Conservation (phyloP, 208 protist species). For the Trypanosoma theileri region DNA sequence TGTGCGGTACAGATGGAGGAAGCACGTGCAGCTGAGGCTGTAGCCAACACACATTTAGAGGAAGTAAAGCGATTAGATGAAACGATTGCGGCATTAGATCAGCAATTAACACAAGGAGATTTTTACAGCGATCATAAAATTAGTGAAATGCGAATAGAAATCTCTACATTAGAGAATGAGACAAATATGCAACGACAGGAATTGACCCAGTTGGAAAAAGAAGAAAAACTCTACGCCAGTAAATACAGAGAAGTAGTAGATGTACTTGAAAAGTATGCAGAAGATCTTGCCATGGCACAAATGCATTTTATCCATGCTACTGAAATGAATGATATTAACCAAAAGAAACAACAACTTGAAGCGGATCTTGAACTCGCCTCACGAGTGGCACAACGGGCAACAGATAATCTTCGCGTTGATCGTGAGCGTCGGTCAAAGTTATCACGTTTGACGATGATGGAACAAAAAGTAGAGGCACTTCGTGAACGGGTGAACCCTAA, state of each 20-base stretch:
- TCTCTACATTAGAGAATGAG: constrained; percentile 61
- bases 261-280: constrained; percentile 52
- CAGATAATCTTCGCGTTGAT: constrained; percentile 51
- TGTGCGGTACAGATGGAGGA: constrained; percentile 37
- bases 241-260: constrained; percentile 52
- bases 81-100: constrained; percentile 45
- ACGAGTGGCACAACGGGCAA: constrained; percentile 55
- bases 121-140: constrained; percentile 62
- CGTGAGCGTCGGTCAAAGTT: constrained; percentile 65
- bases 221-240: constrained; percentile 46
- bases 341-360: constrained; percentile 63
- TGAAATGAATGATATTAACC: constrained; percentile 43
- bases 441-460: constrained; percentile 57
- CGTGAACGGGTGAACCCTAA: constrained; percentile 34
- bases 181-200: constrained; percentile 54
- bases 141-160: constrained; percentile 72
- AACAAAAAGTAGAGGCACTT: constrained; percentile 67
- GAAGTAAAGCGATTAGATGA: constrained; percentile 64
- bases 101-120: constrained; percentile 53
- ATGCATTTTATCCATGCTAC: constrained; percentile 32
- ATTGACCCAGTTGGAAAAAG: constrained; percentile 54
- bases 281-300: constrained; percentile 50
- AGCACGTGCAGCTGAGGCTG: constrained; percentile 45
- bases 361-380: constrained; percentile 62
- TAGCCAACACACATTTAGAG: constrained; percentile 43